These are phyloP conservation scores for Moesziomyces parantarcticus DNA, from an alignment of 1,284 basidiomycete species.

Conservation along the genomic window DNA sequence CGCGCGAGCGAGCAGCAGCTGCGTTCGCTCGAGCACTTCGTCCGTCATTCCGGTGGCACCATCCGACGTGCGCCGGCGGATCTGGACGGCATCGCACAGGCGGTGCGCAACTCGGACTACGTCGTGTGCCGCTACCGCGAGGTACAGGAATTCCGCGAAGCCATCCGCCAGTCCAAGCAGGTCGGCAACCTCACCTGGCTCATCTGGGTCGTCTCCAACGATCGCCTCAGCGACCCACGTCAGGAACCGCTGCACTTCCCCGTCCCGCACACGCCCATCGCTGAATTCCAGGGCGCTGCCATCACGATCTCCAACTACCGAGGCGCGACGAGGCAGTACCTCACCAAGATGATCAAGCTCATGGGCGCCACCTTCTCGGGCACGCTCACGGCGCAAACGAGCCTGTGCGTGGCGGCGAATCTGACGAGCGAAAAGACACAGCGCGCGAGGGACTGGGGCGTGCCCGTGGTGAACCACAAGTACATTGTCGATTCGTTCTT, in stretches of 20 bases:
- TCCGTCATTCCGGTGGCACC: conserved; percentile 31
- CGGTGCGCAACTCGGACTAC: conserved; percentile 73
- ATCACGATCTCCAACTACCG: conserved; percentile 90
- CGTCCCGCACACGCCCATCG: conserved; percentile 70
- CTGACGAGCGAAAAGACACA: conserved; percentile 79
- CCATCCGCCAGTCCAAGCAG: conserved; percentile 73
- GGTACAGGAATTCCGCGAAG: conserved; percentile 79
- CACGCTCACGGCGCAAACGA: conserved; percentile 77
- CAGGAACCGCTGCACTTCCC: conserved; percentile 77
- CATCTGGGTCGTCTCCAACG: conserved; percentile 78
- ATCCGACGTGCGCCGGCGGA: conserved; percentile 36
- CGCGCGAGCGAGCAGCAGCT: conserved; percentile 62
- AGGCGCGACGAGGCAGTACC: conserved; percentile 82
- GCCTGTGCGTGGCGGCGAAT: conserved; percentile 83
- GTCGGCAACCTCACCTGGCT: conserved; percentile 85
- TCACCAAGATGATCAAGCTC: conserved; percentile 80
- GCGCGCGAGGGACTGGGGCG: conserved; percentile 81
- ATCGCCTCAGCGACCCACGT: conserved; percentile 75
- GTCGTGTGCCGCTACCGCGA: conserved; percentile 77
- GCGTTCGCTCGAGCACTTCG: conserved; percentile 67
- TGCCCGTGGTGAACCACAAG: conserved; percentile 85
- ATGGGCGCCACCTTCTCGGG: conserved; percentile 85
- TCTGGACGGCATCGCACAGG: conserved; percentile 43
- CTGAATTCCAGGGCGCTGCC: conserved; percentile 70
- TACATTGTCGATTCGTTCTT: conserved; percentile 88